phyloP scores from a whole-genome alignment of 2,329 filamentous ascomycete genomes.

The Lizonia empirigonia region DNA sequence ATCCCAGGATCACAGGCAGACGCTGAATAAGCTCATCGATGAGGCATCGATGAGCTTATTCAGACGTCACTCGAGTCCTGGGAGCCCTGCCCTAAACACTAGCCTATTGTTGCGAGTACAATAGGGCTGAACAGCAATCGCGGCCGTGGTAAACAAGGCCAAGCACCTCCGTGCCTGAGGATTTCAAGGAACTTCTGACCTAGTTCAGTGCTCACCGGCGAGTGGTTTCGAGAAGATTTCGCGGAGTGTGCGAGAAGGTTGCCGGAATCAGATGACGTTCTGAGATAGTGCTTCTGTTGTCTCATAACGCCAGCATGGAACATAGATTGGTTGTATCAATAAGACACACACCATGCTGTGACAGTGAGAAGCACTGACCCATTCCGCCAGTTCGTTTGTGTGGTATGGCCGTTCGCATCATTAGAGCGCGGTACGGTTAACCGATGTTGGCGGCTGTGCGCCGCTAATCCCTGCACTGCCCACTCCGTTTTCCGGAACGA shows the following conservation, averaged over 20 bases:
- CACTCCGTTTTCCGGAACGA: no score
- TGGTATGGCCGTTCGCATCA: background rate
- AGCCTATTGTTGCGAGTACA: background rate
- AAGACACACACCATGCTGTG: no score
- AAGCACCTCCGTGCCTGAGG: background rate
- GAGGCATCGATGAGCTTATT: background rate
- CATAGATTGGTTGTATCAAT: background rate
- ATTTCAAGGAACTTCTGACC: background rate
- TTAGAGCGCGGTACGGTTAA: no score
- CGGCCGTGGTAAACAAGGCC: background rate
- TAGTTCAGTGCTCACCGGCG: background rate
- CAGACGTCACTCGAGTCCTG: background rate
- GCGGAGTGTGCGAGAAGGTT: background rate
- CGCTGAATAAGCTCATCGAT: background rate
- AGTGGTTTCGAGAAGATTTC: background rate
- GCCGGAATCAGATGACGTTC: background rate
- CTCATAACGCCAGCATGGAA: background rate
- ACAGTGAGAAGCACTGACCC: background rate
- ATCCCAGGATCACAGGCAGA: constrained; percentile 12
- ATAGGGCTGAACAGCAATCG: constrained; percentile 1
- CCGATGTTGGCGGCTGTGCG: no score
- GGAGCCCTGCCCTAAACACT: background rate
- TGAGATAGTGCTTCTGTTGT: background rate
- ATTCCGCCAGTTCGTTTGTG: background rate
- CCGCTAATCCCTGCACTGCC: no score